Percentiles rank a stretch among this genome's conserved stretches.
Evolutionary conservation across 768 basidiomycete species (phyloP).

Genomic region (Hericium erinaceus): DNA sequence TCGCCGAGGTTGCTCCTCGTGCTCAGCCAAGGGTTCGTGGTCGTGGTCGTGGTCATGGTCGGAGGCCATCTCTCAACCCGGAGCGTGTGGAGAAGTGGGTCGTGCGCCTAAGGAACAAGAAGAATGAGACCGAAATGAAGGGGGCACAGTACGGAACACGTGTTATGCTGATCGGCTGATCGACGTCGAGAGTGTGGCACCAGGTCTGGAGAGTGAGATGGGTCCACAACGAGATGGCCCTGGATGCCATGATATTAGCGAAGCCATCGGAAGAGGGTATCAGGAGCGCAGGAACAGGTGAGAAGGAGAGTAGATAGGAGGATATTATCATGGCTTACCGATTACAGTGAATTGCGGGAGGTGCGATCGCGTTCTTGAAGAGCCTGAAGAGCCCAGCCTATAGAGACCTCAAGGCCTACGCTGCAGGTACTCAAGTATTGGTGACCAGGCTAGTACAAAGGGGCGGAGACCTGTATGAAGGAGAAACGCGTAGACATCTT

Average conservation of each 20-base stretch:
- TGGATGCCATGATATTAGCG: too few species aligned
- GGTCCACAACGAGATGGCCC: neutral
- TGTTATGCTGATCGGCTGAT: neutral
- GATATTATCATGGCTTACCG: too few species aligned
- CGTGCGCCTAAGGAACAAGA: slow-evolving; percentile 2
- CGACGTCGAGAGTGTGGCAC: neutral
- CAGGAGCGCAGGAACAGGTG: neutral
- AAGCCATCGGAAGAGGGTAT: neutral
- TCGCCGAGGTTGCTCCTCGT: slow-evolving; percentile 26
- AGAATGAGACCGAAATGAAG: slow-evolving; percentile 13
- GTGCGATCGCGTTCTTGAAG: too few species aligned
- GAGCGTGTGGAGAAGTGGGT: slow-evolving; percentile 1
- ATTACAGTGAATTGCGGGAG: too few species aligned
- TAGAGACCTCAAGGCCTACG: too few species aligned
- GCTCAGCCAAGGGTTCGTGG: slow-evolving; percentile 28
- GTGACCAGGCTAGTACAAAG: too few species aligned
- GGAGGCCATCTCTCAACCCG: slow-evolving; percentile 8
- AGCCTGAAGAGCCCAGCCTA: too few species aligned
- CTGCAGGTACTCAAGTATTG: too few species aligned
- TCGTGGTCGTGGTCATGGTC: slow-evolving; percentile 10
- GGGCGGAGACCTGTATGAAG: too few species aligned
- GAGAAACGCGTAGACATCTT: too few species aligned
- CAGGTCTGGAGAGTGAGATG: slow-evolving; percentile 1
- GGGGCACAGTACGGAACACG: neutral
- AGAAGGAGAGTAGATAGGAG: neutral